Evolutionary conservation across 1,139 yeast species (phyloP).

Genomic region (Yamadazyma pseudoaaseri): DNA sequence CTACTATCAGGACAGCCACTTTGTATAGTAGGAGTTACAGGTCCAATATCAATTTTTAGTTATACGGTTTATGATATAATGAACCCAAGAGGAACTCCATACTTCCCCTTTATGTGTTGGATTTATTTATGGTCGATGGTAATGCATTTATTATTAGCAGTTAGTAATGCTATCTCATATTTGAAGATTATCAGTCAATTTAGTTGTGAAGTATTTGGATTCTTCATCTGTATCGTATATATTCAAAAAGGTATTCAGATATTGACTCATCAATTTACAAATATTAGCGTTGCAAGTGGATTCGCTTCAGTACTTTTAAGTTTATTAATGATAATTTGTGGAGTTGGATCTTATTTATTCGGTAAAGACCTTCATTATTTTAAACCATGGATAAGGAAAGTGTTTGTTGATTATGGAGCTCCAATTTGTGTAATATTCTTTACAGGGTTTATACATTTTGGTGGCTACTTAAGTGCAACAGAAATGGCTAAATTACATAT

Average conservation of each 20-base stretch:
- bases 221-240: slow-evolving; percentile 87
- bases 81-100: slow-evolving; percentile 61
- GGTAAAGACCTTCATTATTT: slow-evolving; percentile 63
- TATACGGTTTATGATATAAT: slow-evolving; percentile 87
- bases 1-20: slow-evolving; percentile 85
- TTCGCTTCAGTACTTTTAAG: slow-evolving; percentile 77
- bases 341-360: slow-evolving; percentile 60
- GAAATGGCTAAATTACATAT: slow-evolving; percentile 64
- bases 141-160: slow-evolving; percentile 72
- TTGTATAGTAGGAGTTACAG: slow-evolving; percentile 97
- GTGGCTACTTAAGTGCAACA: slow-evolving; percentile 59
- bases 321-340: slow-evolving; percentile 70
- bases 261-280: slow-evolving; percentile 68
- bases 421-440: slow-evolving; percentile 83
- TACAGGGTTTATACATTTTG: slow-evolving; percentile 89
- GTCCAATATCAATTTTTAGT: slow-evolving; percentile 89
- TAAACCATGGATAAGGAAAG: slow-evolving; percentile 57
- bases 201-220: slow-evolving; percentile 92
- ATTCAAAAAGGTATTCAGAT: slow-evolving; percentile 89
- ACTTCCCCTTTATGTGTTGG: slow-evolving; percentile 96
- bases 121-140: slow-evolving; percentile 88
- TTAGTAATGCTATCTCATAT: slow-evolving; percentile 66
- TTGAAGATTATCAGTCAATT: slow-evolving; percentile 74
- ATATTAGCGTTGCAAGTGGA: slow-evolving; percentile 52
- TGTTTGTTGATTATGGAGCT: slow-evolving; percentile 82